Evolutionary conservation across 2,329 filamentous ascomycete species (phyloP).

Genomic region (Eurotiales sp.): DNA sequence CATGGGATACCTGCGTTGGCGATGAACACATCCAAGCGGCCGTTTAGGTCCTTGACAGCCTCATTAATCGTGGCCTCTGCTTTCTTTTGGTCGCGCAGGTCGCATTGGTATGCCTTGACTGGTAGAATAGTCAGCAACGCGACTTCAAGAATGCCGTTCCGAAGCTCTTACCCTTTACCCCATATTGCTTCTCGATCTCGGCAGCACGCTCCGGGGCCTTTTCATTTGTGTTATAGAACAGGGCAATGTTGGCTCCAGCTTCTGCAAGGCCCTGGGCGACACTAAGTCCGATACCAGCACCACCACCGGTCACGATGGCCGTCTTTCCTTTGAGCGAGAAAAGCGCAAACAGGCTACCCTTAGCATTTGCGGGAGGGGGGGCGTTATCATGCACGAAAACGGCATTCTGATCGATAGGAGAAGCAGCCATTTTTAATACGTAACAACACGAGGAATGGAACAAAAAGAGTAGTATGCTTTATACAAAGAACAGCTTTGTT

Average conservation of each 20-base stretch:
- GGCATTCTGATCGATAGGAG: conserved; percentile 36
- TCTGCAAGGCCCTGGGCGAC: conserved; percentile 64
- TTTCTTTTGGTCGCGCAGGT: conserved; percentile 41
- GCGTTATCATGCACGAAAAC: conserved; percentile 58
- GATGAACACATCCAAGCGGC: conserved; percentile 72
- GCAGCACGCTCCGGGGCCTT: conserved; percentile 59
- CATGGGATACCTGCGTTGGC: conserved; percentile 75
- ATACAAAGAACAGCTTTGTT: not conserved
- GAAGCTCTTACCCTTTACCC: conserved; percentile 59
- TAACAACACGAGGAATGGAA: not conserved
- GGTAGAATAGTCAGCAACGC: conserved; percentile 4
- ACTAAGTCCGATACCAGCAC: conserved; percentile 64
- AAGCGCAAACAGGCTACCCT: conserved; percentile 56
- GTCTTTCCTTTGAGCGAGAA: conserved; percentile 69
- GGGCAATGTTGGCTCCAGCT: conserved; percentile 67
- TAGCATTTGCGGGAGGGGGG: conserved; percentile 31
- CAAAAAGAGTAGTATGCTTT: not conserved
- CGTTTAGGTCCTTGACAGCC: conserved; percentile 62
- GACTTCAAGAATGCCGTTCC: not conserved
- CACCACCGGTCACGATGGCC: conserved; percentile 66
- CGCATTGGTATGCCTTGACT: conserved; percentile 50
- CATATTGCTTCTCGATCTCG: conserved; percentile 62
- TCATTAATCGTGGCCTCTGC: conserved; percentile 41
- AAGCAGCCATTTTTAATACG: conserved; percentile 29
- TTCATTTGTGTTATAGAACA: conserved; percentile 69